Evolutionary conservation across 306 rosid genomes (phyloP), one percentile per base, ranked within the genome.

Genomic region (Mimosa pudica): DNA sequence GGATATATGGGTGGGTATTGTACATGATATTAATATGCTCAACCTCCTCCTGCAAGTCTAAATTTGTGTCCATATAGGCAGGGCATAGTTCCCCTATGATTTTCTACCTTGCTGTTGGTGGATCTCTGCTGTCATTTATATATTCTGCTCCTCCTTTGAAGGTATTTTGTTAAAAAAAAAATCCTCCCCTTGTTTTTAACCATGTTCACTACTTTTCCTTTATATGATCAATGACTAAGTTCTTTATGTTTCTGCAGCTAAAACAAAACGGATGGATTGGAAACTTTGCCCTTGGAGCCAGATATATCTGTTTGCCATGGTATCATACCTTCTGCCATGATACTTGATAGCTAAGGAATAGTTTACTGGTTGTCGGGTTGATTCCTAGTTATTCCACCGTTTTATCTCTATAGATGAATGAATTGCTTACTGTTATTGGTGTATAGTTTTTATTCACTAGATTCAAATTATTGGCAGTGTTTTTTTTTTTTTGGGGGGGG

Each of bases 261-360:
- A 95, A 95, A 89, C 99, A 91, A 91, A 93, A 95, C 75, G 99
- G 99, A 85, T 95, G 99, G 99, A 89, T 95, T 64, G 98, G 99
- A 76, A 93, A 95, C 86, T 91, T 93, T 78, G 96, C 98, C 80
- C 91, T 95, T 73, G 99, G 98, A 88, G 97, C 99, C 81, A 95
- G 99, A 90, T 95, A 95, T 85, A 95, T 95, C 77, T 86, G 94
- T 84, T 88, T 93, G 86, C 99, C 98, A 85, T 95, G 99, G 99
- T 95, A 82, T 35, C 81, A 64, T 84, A 81, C 64, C 84, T 74
- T 87, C 58, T 81, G 51, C 78, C 73, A 74, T 46, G 36, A 49
- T 77, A 9, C 82, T 79, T 78, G 32, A 17, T 63, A 44, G 41
- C 42, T 9, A 12, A 42, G 41, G 41, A 47, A 54, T 10, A 42